Base-by-base conservation (phyloP, 257 asterid genomes). In the Solanum raphanifolium region DNA sequence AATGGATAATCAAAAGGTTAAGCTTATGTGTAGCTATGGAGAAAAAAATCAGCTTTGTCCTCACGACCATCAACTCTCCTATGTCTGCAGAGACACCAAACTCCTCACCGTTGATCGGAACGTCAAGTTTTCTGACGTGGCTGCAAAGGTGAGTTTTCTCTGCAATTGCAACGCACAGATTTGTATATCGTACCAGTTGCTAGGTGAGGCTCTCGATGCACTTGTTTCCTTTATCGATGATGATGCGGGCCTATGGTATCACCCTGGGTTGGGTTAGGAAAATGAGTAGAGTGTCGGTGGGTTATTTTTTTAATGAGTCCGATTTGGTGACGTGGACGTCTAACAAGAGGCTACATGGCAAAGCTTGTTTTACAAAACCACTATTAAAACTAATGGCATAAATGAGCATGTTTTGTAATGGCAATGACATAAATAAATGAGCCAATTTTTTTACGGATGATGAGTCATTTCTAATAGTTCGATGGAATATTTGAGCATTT, bases 41-140 rank as follows among this genome's bases (percentile, higher is more conserved):
- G 99, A 98, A 7, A 92, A 89, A 87, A 95, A 93, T 65, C 94
- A 89, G 75, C 91, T 94, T 0, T 86, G 96, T 18, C 94, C 94
- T 4, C 43, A 86, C 2, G 93, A 93, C 52, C 91, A 86, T 65
- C 96, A 94, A 32, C 98, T 96, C 83, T 27, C 90, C 21, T 96
- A 96, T 90, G 43, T 91, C 86, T 98, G 98, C 84, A 98, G 99
- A 85, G 97, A 96, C 58, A 93, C 94, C 91, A 96, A 94, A 85
- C 90, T 96, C 91, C 91, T 96, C 46, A 90, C 97, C 87, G 89
- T 94, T 75, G 96, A 94, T 86, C 95, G 96, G 71, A 75, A 34
- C 87, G 86, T 89, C 84, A 92, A 83, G 7, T 92, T 95, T 88
- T 78, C 92, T 58, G 94, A 93, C 15, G 60, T 95, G 72, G 71